Base-by-base conservation (phyloP, 2,329 filamentous ascomycete genomes). In the Nemania sp. region DNA sequence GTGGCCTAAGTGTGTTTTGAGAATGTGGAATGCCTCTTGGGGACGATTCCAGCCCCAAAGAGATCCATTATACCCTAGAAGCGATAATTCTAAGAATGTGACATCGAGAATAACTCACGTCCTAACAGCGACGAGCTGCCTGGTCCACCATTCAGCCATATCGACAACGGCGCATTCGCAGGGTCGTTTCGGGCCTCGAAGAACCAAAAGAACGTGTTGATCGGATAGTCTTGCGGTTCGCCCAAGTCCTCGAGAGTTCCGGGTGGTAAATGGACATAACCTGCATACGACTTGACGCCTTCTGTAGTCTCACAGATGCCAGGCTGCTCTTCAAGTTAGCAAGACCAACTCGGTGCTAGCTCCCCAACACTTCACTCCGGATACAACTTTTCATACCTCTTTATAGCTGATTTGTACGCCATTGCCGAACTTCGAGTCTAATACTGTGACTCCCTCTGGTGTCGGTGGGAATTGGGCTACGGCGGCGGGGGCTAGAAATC, bases 391-490 rank as follows among this genome's bases (percentile, higher is more conserved):
- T 18, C 58, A 7, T 69, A 83, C 80, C 67, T 83, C 80, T 73
- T 89, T 89, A 79, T 88, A 91, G 62, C 85, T 84, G 69, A 91
- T 86, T 49, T 84, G 87, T 70, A 90, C 86, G 67, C 85, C 85
- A 27, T 82, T 80, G 74, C 89, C 82, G 62, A 91, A 80, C 7
- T 86, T 86, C 20, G 88, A 90, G 41, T 80, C 78, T 58, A 90
- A 81, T 55, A 85, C 82, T 56, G 82, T 86, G 26, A 84, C 68
- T 24, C 72, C 73, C 65, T 78, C 72, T 1, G 74, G 77, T 8
- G 72, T 68, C 6, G 76, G 76, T 4, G 77, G 77, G 53, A 78
- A 78, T 43, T 77, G 75, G 7, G 73, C 75, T 20, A 56, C 59
- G 45, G 61, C 69, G 8, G 70, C 26, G 8, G 69, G 62, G 7